Conservation (phyloP, 2,329 filamentous ascomycete species). For the Aspergillus hortae region DNA sequence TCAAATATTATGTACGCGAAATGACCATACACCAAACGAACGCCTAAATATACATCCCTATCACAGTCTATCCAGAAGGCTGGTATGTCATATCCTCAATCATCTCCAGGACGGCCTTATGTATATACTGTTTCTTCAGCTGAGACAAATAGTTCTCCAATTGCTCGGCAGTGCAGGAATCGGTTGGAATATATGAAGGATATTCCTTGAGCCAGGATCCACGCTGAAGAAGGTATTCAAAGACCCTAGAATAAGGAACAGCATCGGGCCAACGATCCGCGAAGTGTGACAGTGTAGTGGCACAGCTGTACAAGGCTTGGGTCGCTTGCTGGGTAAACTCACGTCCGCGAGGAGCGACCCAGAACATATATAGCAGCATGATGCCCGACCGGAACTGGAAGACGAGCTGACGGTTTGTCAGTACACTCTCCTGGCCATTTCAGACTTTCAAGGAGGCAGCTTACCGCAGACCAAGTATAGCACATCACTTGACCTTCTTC, state of each 20-base stretch:
- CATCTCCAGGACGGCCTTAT: slow-evolving; percentile 23
- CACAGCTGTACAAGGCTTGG: slow-evolving; percentile 19
- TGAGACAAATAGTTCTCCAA: slow-evolving; percentile 16
- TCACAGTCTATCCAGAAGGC: background rate
- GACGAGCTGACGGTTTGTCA: slow-evolving; percentile 14
- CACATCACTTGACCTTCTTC: slow-evolving; percentile 28
- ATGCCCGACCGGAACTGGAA: slow-evolving; percentile 26
- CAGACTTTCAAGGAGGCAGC: slow-evolving; percentile 4
- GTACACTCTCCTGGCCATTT: slow-evolving; percentile 1
- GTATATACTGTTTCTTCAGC: slow-evolving; percentile 21
- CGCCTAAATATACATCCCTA: no score
- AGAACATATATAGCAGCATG: slow-evolving; percentile 25
- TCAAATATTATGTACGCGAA: background rate
- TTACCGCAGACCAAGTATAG: slow-evolving; percentile 28
- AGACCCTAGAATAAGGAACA: slow-evolving; percentile 18
- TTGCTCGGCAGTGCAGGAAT: slow-evolving; percentile 8
- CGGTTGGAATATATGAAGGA: background rate
- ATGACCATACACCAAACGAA: no score
- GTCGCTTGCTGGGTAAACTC: slow-evolving; percentile 11
- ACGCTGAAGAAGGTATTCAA: slow-evolving; percentile 16
- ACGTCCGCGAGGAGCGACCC: slow-evolving; percentile 12
- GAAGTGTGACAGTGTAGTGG: slow-evolving; percentile 19
- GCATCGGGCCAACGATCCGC: slow-evolving; percentile 22
- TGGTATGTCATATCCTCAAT: slow-evolving; percentile 25
- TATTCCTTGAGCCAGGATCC: slow-evolving; percentile 10